These are phyloP conservation scores for Amaranthus tricolor DNA, from an alignment of 179 eudicot genomes.

Conservation along the genomic window DNA sequence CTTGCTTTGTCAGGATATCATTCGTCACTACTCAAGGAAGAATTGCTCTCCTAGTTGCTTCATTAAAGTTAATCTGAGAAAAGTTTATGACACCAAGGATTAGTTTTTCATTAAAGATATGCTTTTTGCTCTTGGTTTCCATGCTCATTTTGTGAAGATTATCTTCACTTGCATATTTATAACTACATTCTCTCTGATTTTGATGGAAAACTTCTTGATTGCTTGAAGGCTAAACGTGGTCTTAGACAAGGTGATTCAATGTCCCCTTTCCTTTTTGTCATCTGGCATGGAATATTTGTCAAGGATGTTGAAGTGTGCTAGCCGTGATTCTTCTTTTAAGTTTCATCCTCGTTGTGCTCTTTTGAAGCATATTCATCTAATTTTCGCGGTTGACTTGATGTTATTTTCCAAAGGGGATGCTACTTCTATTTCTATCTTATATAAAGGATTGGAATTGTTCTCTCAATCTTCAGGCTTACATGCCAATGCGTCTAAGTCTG, in stretches of 20 bases:
- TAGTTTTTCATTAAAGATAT: background rate
- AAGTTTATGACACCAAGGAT: too few relatives aligned
- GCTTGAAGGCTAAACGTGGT: too few relatives aligned
- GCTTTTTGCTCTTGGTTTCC: background rate
- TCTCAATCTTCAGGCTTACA: background rate
- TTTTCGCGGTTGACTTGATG: background rate
- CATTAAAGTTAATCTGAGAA: too few relatives aligned
- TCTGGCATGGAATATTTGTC: background rate
- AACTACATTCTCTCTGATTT: background rate
- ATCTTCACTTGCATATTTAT: background rate
- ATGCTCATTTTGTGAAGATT: background rate
- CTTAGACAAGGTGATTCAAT: background rate
- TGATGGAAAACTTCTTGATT: background rate
- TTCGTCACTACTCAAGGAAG: too few relatives aligned
- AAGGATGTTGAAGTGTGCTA: background rate
- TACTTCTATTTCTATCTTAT: too few relatives aligned
- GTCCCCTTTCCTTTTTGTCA: background rate
- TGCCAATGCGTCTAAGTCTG: background rate
- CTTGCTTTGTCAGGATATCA: background rate
- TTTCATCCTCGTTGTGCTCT: too few relatives aligned
- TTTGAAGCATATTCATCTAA: background rate
- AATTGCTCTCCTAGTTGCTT: too few relatives aligned
- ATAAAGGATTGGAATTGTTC: background rate
- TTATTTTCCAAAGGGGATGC: background rate
- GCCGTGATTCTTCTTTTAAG: too few relatives aligned